A percentile compares a stretch with the other conserved stretches of the same genome.
Evolutionary conservation across 2,329 filamentous ascomycete species (phyloP).

Genomic region (Fusarium phyllophilum): DNA sequence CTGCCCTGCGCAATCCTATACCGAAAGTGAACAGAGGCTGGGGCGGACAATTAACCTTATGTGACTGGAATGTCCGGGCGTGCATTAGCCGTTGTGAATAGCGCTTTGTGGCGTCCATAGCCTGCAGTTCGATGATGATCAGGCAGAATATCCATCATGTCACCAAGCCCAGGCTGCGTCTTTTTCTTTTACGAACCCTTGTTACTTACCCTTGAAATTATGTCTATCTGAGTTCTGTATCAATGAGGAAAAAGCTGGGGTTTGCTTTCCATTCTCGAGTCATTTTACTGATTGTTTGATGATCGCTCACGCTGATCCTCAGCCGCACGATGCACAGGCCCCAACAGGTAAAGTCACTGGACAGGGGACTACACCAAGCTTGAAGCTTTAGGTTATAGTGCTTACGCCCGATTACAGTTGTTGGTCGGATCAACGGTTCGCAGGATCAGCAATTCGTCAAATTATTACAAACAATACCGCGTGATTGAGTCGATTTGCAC

Average conservation of each 20-base stretch:
- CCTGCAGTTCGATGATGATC: rapidly evolving
- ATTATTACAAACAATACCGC: neutral
- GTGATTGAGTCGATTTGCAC: neutral
- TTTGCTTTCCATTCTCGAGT: rapidly evolving
- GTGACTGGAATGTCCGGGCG: neutral
- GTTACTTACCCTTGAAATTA: neutral
- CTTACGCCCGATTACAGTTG: neutral
- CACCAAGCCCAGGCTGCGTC: rapidly evolving
- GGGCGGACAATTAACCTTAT: neutral
- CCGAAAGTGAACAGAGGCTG: neutral
- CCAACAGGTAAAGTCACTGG: neutral
- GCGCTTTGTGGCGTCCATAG: neutral
- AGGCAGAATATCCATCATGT: neutral
- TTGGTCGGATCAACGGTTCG: neutral
- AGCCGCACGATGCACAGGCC: constrained; percentile 8
- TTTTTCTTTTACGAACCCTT: rapidly evolving
- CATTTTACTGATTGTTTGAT: neutral
- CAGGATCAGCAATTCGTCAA: neutral
- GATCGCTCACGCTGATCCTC: neutral
- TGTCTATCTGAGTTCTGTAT: rapidly evolving
- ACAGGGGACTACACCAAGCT: neutral
- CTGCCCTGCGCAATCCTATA: neutral
- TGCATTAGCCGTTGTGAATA: constrained; percentile 4
- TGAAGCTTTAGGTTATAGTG: neutral
- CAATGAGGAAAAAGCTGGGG: rapidly evolving